phyloP scores from a whole-genome alignment of 2,329 filamentous ascomycete species.

The Exophiala phaeomuriformis region DNA sequence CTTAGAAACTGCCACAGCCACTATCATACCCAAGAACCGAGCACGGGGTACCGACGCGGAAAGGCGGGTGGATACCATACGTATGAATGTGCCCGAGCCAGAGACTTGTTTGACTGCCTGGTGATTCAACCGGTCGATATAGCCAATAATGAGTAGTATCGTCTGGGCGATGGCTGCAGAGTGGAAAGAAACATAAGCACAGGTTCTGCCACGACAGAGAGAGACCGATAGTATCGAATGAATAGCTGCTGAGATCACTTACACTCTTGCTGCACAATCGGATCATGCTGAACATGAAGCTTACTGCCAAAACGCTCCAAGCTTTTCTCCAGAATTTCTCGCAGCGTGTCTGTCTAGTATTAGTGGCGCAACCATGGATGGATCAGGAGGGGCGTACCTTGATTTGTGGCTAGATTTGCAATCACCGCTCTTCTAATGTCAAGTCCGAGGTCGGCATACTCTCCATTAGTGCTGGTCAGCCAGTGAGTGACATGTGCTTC shows the following conservation, averaged over 20 bases:
- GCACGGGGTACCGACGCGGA: conserved; percentile 66
- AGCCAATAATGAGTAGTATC: conserved; percentile 68
- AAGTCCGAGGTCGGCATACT: conserved; percentile 57
- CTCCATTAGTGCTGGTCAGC: conserved; percentile 58
- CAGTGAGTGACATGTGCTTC: conserved; percentile 54
- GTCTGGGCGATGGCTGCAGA: conserved; percentile 66
- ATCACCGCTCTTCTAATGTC: conserved; percentile 61
- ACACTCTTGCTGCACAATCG: conserved; percentile 86
- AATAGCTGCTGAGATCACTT: conserved; percentile 26
- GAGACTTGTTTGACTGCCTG: conserved; percentile 62
- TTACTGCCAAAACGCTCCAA: conserved; percentile 74
- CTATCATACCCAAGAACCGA: conserved; percentile 78
- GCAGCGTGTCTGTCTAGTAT: conserved; percentile 38
- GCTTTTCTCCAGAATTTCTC: conserved; percentile 57
- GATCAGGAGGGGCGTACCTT: conserved; percentile 32
- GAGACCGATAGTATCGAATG: background rate
- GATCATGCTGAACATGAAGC: conserved; percentile 76
- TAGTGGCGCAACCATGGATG: background rate
- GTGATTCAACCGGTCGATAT: conserved; percentile 59
- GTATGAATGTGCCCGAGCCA: conserved; percentile 66
- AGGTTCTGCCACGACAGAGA: conserved; percentile 10
- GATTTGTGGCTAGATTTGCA: conserved; percentile 49
- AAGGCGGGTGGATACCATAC: conserved; percentile 76
- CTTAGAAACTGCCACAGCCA: conserved; percentile 64
- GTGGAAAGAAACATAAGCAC: conserved; percentile 23